phyloP scores from a whole-genome alignment of 1,284 basidiomycete genomes.

The Papiliotrema nemorosa region DNA sequence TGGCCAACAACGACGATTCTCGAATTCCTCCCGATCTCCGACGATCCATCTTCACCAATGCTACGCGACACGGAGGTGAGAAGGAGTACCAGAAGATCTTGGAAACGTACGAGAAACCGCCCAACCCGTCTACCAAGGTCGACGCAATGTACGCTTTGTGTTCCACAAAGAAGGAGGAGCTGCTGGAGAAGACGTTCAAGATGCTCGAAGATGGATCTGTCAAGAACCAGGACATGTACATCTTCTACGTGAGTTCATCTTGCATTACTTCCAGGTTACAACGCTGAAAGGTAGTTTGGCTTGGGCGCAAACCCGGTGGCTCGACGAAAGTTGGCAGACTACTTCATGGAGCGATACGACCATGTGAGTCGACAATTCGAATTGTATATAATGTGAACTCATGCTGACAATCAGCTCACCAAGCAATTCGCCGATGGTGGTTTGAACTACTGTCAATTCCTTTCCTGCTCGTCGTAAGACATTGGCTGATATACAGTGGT shows the following conservation, averaged over 20 bases:
- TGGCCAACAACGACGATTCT: slow-evolving; percentile 71
- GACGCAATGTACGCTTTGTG: slow-evolving; percentile 60
- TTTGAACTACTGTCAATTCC: slow-evolving; percentile 37
- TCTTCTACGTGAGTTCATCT: slow-evolving; percentile 44
- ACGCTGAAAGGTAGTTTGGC: slow-evolving; percentile 45
- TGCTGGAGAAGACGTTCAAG: slow-evolving; percentile 59
- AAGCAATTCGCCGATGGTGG: slow-evolving; percentile 68
- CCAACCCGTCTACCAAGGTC: slow-evolving; percentile 66
- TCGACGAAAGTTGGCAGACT: slow-evolving; percentile 43
- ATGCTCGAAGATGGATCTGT: slow-evolving; percentile 55
- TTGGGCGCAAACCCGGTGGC: slow-evolving; percentile 41
- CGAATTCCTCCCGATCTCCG: slow-evolving; percentile 75
- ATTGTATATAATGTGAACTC: slow-evolving; percentile 2
- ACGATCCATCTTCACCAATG: slow-evolving; percentile 45
- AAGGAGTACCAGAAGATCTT: slow-evolving; percentile 74
- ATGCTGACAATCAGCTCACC: slow-evolving; percentile 54
- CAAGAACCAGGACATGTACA: slow-evolving; percentile 64
- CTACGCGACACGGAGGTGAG: slow-evolving; percentile 68
- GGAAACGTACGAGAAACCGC: slow-evolving; percentile 66
- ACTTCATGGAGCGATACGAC: slow-evolving; percentile 62
- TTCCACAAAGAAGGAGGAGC: slow-evolving; percentile 43
- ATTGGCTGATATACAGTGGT: slow-evolving; percentile 36
- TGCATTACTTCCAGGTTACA: background rate
- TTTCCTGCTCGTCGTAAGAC: background rate
- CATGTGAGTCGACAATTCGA: slow-evolving; percentile 53